A percentile compares a stretch with the other conserved stretches of the same genome.
These are phyloP conservation scores for Pythium myriotylum DNA, from an alignment of 352 stramenopile genomes.

Conservation along the genomic window DNA sequence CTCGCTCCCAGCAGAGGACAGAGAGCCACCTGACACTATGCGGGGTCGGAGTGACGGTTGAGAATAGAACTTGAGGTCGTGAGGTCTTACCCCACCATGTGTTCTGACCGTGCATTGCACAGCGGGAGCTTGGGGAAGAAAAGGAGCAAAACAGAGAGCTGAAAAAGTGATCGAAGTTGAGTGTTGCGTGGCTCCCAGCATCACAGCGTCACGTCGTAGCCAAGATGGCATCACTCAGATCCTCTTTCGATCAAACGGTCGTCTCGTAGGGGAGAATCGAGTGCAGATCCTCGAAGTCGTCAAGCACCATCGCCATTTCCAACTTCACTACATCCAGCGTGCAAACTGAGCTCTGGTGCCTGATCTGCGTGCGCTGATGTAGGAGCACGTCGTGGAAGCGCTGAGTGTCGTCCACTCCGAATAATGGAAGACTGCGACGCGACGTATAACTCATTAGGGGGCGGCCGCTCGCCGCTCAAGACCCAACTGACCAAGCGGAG, in stretches of 20 bases:
- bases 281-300: constrained; percentile 54
- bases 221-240: constrained; percentile 45
- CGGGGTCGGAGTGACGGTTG: too few relatives aligned
- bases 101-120: too few relatives aligned
- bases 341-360: constrained; percentile 39
- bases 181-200: constrained; percentile 29
- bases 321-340: constrained; percentile 47
- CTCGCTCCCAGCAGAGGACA: too few relatives aligned
- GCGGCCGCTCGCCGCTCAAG: constrained; percentile 5
- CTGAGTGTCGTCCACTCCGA: constrained; percentile 46
- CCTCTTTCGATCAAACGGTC: constrained; percentile 65
- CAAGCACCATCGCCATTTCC: constrained; percentile 31
- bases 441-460: too few relatives aligned
- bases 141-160: constrained; percentile 64
- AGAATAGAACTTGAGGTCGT: too few relatives aligned
- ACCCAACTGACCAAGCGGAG: constrained; percentile 23
- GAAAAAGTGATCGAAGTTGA: constrained; percentile 59
- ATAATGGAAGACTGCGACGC: too few relatives aligned
- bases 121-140: too few relatives aligned
- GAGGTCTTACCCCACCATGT: too few relatives aligned
- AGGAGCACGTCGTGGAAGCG: constrained; percentile 47
- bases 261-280: constrained; percentile 58
- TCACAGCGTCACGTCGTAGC: constrained; percentile 54
- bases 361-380: constrained; percentile 47
- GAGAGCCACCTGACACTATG: too few relatives aligned